phyloP scores from a whole-genome alignment of 768 basidiomycete genomes.

The Russula dissimulans region DNA sequence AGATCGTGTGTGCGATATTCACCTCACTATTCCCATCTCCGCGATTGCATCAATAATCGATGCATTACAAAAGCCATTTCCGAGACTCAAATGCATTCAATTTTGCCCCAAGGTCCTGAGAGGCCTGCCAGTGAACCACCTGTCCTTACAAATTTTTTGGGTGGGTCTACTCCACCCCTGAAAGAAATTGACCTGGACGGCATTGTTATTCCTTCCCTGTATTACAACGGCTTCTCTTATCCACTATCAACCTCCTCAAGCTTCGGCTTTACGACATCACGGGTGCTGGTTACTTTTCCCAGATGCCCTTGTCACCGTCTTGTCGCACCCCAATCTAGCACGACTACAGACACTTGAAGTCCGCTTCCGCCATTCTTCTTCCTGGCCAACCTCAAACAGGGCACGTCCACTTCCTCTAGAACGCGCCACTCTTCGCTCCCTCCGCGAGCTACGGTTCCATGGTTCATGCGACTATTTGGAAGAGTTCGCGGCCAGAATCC shows the following conservation, averaged over 20 bases:
- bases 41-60: constrained; percentile 19
- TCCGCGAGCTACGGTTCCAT: neutral
- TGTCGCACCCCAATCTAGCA: neutral
- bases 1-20: neutral
- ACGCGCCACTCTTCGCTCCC: neutral
- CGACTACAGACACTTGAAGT: neutral
- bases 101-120: too few species aligned
- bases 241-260: neutral
- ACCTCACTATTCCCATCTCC: neutral
- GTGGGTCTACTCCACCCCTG: constrained; percentile 1
- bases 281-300: neutral
- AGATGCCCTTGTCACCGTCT: neutral
- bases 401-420: neutral
- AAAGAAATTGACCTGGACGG: neutral
- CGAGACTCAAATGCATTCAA: constrained; percentile 2
- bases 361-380: neutral
- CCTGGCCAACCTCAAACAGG: neutral
- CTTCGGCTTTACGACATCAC: neutral
- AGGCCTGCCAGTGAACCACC: constrained; percentile 11
- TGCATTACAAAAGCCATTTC: constrained; percentile 23
- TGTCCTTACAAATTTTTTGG: neutral
- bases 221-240: constrained; percentile 1
- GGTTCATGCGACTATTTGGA: constrained; percentile 5
- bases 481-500: neutral
- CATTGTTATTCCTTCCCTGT: neutral